Conservation (phyloP, 2,329 filamentous ascomycete species). For the Sporothrix globosa region DNA sequence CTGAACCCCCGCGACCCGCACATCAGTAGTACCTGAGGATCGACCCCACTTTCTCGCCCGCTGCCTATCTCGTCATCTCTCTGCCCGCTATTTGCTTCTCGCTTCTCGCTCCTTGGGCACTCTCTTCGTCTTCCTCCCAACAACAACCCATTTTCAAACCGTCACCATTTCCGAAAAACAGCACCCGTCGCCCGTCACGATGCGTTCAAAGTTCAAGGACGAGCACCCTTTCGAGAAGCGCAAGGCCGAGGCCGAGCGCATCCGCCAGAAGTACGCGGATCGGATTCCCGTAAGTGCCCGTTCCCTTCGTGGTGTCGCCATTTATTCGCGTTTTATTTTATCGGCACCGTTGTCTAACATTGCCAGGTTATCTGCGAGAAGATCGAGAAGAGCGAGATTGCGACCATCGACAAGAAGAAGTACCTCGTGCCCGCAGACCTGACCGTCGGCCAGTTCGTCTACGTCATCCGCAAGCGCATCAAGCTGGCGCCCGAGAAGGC, state of each 20-base stretch:
- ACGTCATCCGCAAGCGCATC: slow-evolving; percentile 99
- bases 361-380: slow-evolving; percentile 96
- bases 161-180: slow-evolving; percentile 30
- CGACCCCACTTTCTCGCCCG: slow-evolving; percentile 12
- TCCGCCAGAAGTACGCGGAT: slow-evolving; percentile 98
- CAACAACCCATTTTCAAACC: slow-evolving; percentile 21
- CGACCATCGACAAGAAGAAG: slow-evolving; percentile 99
- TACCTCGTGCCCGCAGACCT: slow-evolving; percentile 97
- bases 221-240: slow-evolving; percentile 99
- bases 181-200: slow-evolving; percentile 55
- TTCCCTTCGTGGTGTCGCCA: neutral
- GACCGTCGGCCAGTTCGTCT: slow-evolving; percentile 97
- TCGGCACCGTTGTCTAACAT: neutral
- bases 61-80: slow-evolving; percentile 25
- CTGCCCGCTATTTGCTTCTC: neutral
- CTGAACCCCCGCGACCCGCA: neutral
- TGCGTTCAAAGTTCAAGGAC: slow-evolving; percentile 99
- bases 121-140: neutral
- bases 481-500: slow-evolving; percentile 99
- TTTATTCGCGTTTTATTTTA: neutral
- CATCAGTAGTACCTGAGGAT: slow-evolving; percentile 12
- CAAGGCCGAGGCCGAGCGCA: slow-evolving; percentile 99
- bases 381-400: slow-evolving; percentile 98
- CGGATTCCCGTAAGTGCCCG: slow-evolving; percentile 85
- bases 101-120: neutral